Conservation (phyloP, 2,329 filamentous ascomycete genomes). For the Fusarium humuli region DNA sequence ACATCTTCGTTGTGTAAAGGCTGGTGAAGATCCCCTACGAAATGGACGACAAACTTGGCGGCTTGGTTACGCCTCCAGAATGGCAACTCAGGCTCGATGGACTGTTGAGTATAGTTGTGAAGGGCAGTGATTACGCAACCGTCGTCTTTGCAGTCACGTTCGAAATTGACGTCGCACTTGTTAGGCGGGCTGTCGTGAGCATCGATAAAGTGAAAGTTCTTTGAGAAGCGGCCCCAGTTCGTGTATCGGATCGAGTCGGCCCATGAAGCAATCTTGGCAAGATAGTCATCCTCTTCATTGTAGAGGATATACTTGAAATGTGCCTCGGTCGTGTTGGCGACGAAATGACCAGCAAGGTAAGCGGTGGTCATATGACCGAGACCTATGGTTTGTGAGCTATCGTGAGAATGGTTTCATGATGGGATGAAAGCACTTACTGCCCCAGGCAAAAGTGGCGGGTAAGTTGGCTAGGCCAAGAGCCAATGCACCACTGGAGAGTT, state of each 20-base stretch:
- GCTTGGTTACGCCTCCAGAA: slow-evolving; percentile 65
- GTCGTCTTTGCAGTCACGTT: slow-evolving; percentile 69
- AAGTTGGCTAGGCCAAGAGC: slow-evolving; percentile 50
- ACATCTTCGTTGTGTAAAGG: slow-evolving; percentile 75
- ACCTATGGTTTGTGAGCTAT: slow-evolving; percentile 52
- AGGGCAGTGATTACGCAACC: slow-evolving; percentile 73
- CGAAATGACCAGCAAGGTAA: slow-evolving; percentile 71
- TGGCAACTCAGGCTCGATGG: slow-evolving; percentile 60
- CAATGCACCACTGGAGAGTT: slow-evolving; percentile 47
- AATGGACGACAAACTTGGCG: slow-evolving; percentile 75
- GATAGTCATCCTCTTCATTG: slow-evolving; percentile 66
- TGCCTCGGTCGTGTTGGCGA: slow-evolving; percentile 64
- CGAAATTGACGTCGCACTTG: slow-evolving; percentile 67
- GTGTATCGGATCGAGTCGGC: slow-evolving; percentile 75
- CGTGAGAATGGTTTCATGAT: neutral
- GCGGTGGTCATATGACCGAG: slow-evolving; percentile 75
- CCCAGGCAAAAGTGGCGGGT: slow-evolving; percentile 55
- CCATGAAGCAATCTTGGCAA: slow-evolving; percentile 74
- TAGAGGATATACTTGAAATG: slow-evolving; percentile 69
- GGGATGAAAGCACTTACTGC: slow-evolving; percentile 52
- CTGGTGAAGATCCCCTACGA: slow-evolving; percentile 77
- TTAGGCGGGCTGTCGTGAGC: slow-evolving; percentile 71
- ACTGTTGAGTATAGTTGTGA: slow-evolving; percentile 69
- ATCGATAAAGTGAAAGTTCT: slow-evolving; percentile 76
- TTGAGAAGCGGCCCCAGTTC: slow-evolving; percentile 70